Conservation (phyloP, 2,329 filamentous ascomycete species). For the Paracoccidioides brasiliensis region DNA sequence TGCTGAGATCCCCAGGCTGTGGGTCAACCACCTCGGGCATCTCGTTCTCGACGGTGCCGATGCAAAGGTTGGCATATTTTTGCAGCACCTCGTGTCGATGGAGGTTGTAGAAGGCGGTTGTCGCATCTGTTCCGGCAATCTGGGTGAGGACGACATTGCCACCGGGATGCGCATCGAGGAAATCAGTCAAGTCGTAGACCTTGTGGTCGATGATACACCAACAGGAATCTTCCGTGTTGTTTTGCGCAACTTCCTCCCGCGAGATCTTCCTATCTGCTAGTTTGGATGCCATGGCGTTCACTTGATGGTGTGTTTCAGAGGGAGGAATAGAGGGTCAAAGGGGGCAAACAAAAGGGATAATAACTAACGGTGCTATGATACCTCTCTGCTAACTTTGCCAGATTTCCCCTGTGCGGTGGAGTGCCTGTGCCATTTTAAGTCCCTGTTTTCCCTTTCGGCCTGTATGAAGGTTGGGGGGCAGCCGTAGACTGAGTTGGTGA, state of each 20-base stretch:
- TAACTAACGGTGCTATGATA: neutral
- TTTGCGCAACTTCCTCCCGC: slow-evolving; percentile 54
- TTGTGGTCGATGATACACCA: slow-evolving; percentile 80
- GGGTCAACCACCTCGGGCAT: slow-evolving; percentile 59
- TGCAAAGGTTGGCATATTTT: slow-evolving; percentile 61
- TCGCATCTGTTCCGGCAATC: slow-evolving; percentile 70
- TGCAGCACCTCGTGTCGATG: slow-evolving; percentile 80
- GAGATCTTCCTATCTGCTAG: slow-evolving; percentile 18
- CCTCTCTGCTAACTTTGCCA: neutral
- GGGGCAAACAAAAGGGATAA: neutral
- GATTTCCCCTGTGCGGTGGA: neutral
- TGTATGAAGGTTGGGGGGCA: neutral
- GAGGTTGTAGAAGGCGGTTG: slow-evolving; percentile 77
- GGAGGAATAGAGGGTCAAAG: neutral
- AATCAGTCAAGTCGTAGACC: slow-evolving; percentile 78
- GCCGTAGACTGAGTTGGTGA: neutral
- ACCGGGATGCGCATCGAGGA: slow-evolving; percentile 72
- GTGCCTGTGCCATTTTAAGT: neutral
- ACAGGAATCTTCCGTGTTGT: slow-evolving; percentile 61
- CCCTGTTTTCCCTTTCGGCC: neutral
- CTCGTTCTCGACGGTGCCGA: slow-evolving; percentile 65
- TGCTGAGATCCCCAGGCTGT: slow-evolving; percentile 56
- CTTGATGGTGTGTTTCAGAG: neutral
- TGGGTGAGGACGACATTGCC: slow-evolving; percentile 68
- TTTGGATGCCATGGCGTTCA: neutral